Base-by-base conservation (phyloP, 768 basidiomycete genomes). In the Suillus alpinus region DNA sequence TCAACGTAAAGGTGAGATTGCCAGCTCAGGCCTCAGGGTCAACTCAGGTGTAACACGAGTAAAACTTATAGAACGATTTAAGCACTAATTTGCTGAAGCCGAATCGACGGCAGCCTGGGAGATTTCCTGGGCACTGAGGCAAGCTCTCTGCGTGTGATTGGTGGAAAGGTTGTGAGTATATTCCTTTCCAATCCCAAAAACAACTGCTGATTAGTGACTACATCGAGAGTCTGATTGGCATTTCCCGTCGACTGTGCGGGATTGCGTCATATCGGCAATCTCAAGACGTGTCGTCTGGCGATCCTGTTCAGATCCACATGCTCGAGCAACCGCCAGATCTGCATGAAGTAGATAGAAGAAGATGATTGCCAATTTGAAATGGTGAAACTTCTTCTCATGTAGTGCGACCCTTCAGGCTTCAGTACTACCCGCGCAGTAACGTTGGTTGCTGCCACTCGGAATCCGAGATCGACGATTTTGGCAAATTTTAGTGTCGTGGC, bases 351-450 rank as follows among this genome's bases (percentile, higher is more conserved):
- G 26, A 16, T 16, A 29, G 26, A 29, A 44, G 44, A 18, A 51
- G 10, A 20, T 32, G 26, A 26, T 29, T 40, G 18, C 12, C n/a
- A 61, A 75, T 73, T 73, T 72, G 63, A 75, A 73, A 73, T 71
- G 52, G 3, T n/a, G 14, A n/a, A 72, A 73, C 70, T 39, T 41
- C 53, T 59, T 67, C 63, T 56, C 43, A 44, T 32, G 44, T 32
- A 36, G 13, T 50, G 40, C 26, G 23, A 56, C 51, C 6, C 9
- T 43, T 49, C 18, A 26, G 26, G 26, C 26, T 26, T 26, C 26
- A 26, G 26, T 26, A 26, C 26, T 26, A 26, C 1, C 26, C 26
- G 26, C 26, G 3, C 26, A 1, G 26, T 26, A 26, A 26, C 26
- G 26, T 26, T 26, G 26, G 26, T 26, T 26, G 13, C 26, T 29